Percentiles rank a stretch among this genome's conserved stretches.
Conservation (phyloP, 164 flowering plant genomes). For the Kalanchoe fedtschenkoi region DNA sequence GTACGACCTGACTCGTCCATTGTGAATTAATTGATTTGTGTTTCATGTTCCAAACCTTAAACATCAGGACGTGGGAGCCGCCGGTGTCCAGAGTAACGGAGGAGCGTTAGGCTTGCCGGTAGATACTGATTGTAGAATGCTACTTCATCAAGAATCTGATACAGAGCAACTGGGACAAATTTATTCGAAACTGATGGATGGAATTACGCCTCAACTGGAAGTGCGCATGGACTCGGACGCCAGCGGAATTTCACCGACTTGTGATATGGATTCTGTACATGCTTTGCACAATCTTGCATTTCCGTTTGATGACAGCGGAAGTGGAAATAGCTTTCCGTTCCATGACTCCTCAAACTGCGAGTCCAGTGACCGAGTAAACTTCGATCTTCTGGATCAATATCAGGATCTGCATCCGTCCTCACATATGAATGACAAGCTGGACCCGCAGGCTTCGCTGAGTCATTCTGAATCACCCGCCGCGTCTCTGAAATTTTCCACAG, state of each 20-base stretch:
- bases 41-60: neutral
- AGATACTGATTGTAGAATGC: conserved; percentile 1
- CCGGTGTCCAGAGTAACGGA: neutral
- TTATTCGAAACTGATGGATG: conserved; percentile 13
- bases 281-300: conserved; percentile 11
- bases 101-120: neutral
- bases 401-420: conserved; percentile 16
- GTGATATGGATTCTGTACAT: conserved; percentile 11
- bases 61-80: neutral
- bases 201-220: neutral
- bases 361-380: conserved; percentile 13
- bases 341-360: conserved; percentile 13
- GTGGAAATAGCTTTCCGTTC: conserved; percentile 11
- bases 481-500: conserved; percentile 37
- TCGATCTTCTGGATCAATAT: conserved; percentile 11
- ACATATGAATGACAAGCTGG: conserved; percentile 12
- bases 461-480: conserved; percentile 13
- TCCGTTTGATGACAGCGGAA: conserved; percentile 15
- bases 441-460: conserved; percentile 14
- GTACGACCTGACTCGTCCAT: neutral
- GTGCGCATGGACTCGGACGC: neutral
- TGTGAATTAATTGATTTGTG: neutral
- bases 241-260: conserved; percentile 5
- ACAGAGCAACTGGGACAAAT: conserved; percentile 17
- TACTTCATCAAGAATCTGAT: conserved; percentile 3